Percentiles rank a stretch among this genome's conserved stretches.
Evolutionary conservation across 306 rosid genomes (phyloP).

Genomic region (Senna siamea): DNA sequence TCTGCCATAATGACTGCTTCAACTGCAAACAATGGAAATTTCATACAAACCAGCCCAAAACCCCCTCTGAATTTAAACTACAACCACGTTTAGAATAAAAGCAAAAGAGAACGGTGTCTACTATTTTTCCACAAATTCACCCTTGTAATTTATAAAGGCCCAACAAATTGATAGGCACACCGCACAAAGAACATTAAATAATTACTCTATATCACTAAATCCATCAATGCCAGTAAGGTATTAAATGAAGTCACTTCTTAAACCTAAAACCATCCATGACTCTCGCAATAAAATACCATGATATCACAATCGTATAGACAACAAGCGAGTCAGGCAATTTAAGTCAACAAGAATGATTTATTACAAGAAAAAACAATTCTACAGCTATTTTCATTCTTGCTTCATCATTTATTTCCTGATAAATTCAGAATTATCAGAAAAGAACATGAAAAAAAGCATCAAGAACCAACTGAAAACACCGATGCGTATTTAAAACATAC

Average conservation of each 20-base stretch:
- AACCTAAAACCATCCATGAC: neutral
- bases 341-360: neutral
- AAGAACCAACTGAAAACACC: neutral
- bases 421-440: neutral
- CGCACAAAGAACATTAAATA: neutral
- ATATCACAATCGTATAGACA: neutral
- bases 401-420: neutral
- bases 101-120: neutral
- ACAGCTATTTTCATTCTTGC: neutral
- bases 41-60: slow-evolving; percentile 12
- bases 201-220: neutral
- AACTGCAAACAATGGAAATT: neutral
- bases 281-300: neutral
- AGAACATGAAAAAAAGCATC: neutral
- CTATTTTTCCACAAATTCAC: neutral
- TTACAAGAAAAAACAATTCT: neutral
- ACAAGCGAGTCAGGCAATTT: neutral
- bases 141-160: neutral
- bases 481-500: neutral
- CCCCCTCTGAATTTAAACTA: slow-evolving; percentile 12
- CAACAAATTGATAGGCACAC: neutral
- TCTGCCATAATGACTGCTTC: neutral
- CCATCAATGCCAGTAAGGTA: neutral
- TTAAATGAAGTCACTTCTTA: neutral
- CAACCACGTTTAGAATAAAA: slow-evolving; percentile 3